Base-by-base conservation (phyloP, 2,329 filamentous ascomycete genomes). In the Cladosporium velox region DNA sequence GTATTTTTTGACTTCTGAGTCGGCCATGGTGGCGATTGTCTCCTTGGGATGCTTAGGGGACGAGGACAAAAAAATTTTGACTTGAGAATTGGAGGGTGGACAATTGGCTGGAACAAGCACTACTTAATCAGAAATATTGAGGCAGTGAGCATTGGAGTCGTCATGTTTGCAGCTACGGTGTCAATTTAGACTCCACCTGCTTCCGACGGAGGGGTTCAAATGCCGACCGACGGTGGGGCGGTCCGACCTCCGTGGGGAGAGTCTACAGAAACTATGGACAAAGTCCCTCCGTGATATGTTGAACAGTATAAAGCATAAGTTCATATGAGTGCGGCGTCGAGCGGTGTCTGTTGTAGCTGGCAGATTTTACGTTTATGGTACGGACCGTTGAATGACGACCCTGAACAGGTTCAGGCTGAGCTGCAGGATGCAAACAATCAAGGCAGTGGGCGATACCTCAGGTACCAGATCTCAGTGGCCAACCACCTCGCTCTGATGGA, bases 1-100 rank as follows among this genome's bases (percentile, higher is more conserved):
- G 72, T 76, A 75, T 30, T 71, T 73, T 60, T 77, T 75, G 68
- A 77, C 68, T 15, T 73, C 69, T 21, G n/a, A 11, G 47, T 28
- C 41, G 14, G 75, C 62, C 75, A 77, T 77, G 24, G 55, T 41
- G 21, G 49, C 26, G 24, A 18, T 35, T 21, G 30, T n/a, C 8
- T 55, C 2, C 12, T 34, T 34, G 15, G 5, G 7, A 3, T 52
- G 21, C 18, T 15, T 28, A 5, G 4, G 3, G 28, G 21, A 49
- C 1, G 44, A 41, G 35, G 21, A 21, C 8, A 24, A 12, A 49
- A 26, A 26, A 21, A 7, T 49, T 1, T 14, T 49, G 35, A 18
- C 7, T 49, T 49, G 44, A 2, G n/a, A 49, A 10, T 10, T 7
- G 18, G 38, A 44, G 38, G 38, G 4, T n/a, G 18, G 7, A 6